Conservation (phyloP, 441 rosid genomes). For the Brassica hybrid region DNA sequence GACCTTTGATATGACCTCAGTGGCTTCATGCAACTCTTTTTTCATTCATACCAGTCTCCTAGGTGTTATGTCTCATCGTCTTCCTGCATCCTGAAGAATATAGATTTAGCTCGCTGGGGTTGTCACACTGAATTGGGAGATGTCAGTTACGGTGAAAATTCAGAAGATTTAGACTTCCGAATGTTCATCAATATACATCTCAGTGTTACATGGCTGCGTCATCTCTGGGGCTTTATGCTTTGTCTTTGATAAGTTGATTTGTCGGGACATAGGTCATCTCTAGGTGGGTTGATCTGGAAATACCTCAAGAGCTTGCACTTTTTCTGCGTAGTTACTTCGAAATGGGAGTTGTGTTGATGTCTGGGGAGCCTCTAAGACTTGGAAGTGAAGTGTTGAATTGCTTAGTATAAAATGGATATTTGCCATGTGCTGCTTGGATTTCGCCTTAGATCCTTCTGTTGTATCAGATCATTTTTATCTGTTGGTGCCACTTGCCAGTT, state of each 20-base stretch:
- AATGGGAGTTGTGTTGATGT: constrained; percentile 29
- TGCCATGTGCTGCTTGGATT: constrained; percentile 40
- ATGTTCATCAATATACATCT: constrained; percentile 15
- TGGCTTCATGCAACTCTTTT: background rate
- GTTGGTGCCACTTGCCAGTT: constrained; percentile 14
- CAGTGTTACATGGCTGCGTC: constrained; percentile 3
- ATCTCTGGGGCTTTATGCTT: constrained; percentile 7
- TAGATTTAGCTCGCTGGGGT: constrained; percentile 24
- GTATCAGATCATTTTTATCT: constrained; percentile 19
- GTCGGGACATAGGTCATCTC: background rate
- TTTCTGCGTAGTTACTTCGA: constrained; percentile 28
- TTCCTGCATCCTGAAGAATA: constrained; percentile 16
- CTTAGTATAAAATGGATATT: constrained; percentile 40
- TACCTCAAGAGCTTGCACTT: constrained; percentile 25
- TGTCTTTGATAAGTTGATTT: constrained; percentile 9
- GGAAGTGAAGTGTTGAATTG: constrained; percentile 34
- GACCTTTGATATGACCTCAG: constrained; percentile 13
- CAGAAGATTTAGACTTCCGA: constrained; percentile 2
- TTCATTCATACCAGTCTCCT: constrained; percentile 7
- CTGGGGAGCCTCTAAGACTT: constrained; percentile 22
- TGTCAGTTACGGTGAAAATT: constrained; percentile 12
- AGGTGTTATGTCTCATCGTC: constrained; percentile 21
- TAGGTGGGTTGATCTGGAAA: constrained; percentile 3
- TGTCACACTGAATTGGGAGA: background rate
- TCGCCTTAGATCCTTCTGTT: constrained; percentile 31